Base-by-base conservation (phyloP, 192 early-diverging fungal species). In the Umbelopsis vinacea region DNA sequence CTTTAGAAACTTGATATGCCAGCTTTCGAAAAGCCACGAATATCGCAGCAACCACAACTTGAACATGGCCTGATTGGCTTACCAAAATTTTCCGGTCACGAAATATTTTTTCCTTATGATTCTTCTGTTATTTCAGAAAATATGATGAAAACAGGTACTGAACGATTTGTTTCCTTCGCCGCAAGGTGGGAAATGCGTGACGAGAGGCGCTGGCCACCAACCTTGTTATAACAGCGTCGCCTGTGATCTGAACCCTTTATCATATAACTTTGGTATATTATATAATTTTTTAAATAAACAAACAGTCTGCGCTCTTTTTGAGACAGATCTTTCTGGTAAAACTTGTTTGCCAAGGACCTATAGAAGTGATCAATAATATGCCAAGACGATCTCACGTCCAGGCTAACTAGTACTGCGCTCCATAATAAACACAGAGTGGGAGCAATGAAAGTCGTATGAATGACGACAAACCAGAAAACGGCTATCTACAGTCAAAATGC, bases 81-180 rank as follows among this genome's bases (percentile, higher is more conserved):
- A 37, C 14, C 57, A 19, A 63, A 37, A 3, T 38, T 63, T 37
- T 11, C 26, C 17, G 6, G 8, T 37, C 29, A 10, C 33, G 17
- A 63, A 63, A 63, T 35, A 5, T 38, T 37, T 63, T 37, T 19
- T 37, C 26, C 4, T 63, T 37, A 63, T 63, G 57, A 63, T 63
- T 63, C 57, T 63, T 63, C 57, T 63, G 57, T 63, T 63, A 37
- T 63, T 63, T 63, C 57, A 63, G 57, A 63, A 63, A 63, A 63
- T 63, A 63, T 63, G 57, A 63, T 63, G 57, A 63, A 43, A 29
- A 12, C 57, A 63, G 57, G 57, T 63, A 11, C 35, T 63, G 19
- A 63, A 63, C 57, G 57, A 63, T 63, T 26, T 29, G 26, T 35
- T 63, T 63, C 57, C 57, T 63, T 63, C 57, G 57, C 57, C 26